phyloP scores from a whole-genome alignment of 768 basidiomycete species.

The Lactarius trivialis region DNA sequence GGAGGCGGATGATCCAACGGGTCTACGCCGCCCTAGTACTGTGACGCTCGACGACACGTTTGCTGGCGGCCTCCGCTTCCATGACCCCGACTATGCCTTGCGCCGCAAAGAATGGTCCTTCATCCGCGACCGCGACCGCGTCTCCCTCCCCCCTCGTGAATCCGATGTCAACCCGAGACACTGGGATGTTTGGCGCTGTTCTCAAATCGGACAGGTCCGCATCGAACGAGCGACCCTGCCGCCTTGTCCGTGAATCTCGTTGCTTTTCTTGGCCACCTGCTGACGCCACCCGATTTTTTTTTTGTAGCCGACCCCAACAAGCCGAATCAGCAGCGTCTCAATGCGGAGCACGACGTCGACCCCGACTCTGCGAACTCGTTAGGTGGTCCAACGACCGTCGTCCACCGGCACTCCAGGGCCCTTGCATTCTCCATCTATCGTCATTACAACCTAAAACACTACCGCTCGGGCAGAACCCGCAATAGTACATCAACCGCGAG shows the following conservation, averaged over 20 bases:
- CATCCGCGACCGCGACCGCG: conserved; percentile 7
- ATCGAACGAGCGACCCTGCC: conserved; percentile 16
- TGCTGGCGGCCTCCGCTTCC: conserved; percentile 30
- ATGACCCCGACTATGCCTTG: conserved; percentile 39
- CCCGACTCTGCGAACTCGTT: conserved; percentile 38
- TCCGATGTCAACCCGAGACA: conserved; percentile 15
- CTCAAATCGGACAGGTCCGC: conserved; percentile 33
- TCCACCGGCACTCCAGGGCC: conserved; percentile 80
- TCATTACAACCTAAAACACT: conserved; percentile 38
- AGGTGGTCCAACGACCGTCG: conserved; percentile 56
- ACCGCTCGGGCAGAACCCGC: conserved; percentile 16
- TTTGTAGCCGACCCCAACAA: conserved; percentile 48
- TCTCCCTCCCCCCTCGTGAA: background rate
- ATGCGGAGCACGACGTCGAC: conserved; percentile 50
- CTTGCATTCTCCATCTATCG: conserved; percentile 76
- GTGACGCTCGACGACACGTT: conserved; percentile 36
- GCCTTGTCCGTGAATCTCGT: conserved; percentile 11
- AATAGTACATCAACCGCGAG: conserved; percentile 26
- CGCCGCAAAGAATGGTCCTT: conserved; percentile 15
- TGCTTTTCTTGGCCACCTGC: background rate
- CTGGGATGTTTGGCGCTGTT: conserved; percentile 26
- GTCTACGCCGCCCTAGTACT: conserved; percentile 17
- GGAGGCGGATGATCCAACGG: background rate
- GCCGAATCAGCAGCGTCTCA: conserved; percentile 62
- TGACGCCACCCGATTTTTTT: background rate